Base-by-base conservation (phyloP, 192 early-diverging fungal species). In the Rhizophagus sp. region DNA sequence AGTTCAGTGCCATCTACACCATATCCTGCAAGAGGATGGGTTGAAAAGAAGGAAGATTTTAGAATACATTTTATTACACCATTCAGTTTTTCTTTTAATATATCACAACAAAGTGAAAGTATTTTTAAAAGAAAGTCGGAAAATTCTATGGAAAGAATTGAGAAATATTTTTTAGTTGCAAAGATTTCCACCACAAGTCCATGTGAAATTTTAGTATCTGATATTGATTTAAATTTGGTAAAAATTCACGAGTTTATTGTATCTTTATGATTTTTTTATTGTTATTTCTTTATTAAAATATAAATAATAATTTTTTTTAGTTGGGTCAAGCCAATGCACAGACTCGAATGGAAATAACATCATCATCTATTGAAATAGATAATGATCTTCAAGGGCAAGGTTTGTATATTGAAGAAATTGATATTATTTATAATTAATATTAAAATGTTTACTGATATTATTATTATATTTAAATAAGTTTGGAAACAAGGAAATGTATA, bases 41-140 rank as follows among this genome's bases (percentile, higher is more conserved):
- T 90, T 49, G 86, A 91, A 47, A 92, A 91, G 65, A 80, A 78
- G 49, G 89, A 92, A 69, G 82, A 85, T 6, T 79, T 89, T 39
- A 78, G 89, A 36, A 82, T 93, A 12, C 81, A 83, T 2, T 93
- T 91, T 81, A 82, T 87, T 34, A 72, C 79, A 1, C 88, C 90
- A 11, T 93, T 93, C 83, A 86, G 87, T 44, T 80, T 83, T 3
- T 70, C 81, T 6, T 91, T 89, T 69, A 82, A 84, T 50, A 81
- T 70, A 72, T 52, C 82, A 75, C 22, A 81, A 82, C 39, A 67
- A 76, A 12, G 44, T 25, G 36, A 70, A 71, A 15, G 34, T 62
- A 61, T 41, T 81, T 61, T 10, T 50, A n/a, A 67, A 73, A 8
- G 67, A 76, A 19, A n/a, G 75, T 49, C 47, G 78, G 49, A 57